Evolutionary conservation across 2,329 filamentous ascomycete species (phyloP), one percentile per base, ranked within the genome.

Genomic region (Chaetomium sp.): DNA sequence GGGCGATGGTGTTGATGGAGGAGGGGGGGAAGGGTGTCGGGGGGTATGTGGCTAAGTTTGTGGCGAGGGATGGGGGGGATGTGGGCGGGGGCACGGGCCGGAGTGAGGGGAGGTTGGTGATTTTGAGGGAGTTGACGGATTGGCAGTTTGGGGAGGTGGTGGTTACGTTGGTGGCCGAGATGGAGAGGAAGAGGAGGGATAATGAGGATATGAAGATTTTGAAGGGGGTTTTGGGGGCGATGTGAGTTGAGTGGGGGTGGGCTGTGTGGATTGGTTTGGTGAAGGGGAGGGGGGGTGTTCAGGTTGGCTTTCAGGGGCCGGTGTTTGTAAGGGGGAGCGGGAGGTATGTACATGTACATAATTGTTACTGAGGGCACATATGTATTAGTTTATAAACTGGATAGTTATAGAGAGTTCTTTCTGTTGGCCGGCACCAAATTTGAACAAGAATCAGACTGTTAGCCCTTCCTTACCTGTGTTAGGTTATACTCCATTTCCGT

Each of bases 141-240:
- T 29, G 31, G 60, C 57, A 66, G 60, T 66, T 66, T 60, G 60
- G 62, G 33, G 66, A 66, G 58, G 54, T 64, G 31, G 51, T 68
- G 54, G 56, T 66, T 27, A 66, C 62, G 57, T 5, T 66, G 33
- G 51, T 66, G 47, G 57, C 50, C 12, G 53, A 63, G 60, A 66
- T 63, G 60, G 64, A 65, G 64, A 65, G 63, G 63, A 47, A 42
- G 58, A 65, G 63, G 59, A 57, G 53, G 63, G 35, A 27, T 16
- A 62, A 62, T 54, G 58, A 65, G 49, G 56, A 58, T 29, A 38
- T 49, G 53, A 33, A 64, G 27, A 56, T 50, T 29, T 8, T 33
- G n/a, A 57, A 13, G 16, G 27, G 33, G 35, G 25, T 64, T 19
- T 49, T 27, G 56, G 49, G 25, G 50, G 31, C 9, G 51, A n/a